These are phyloP conservation scores for Lipomyces spencermartinsiae DNA, from an alignment of 805 yeast genomes.

Conservation along the genomic window DNA sequence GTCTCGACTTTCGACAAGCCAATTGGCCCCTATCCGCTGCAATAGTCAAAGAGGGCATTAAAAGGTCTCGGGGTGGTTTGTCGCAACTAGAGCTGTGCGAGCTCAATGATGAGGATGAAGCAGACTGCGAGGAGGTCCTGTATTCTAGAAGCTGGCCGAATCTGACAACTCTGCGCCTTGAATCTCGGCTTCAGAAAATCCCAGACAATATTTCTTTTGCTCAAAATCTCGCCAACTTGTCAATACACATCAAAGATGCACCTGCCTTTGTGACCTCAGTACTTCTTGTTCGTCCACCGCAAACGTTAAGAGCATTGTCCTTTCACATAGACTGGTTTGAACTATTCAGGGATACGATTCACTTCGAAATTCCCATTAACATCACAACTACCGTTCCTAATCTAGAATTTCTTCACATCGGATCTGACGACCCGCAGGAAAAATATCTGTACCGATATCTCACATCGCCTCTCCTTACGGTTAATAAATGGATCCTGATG, in stretches of 20 bases:
- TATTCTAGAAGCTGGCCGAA: background rate
- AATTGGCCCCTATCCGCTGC: background rate
- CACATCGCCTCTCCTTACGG: constrained; percentile 25
- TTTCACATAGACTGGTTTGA: constrained; percentile 29
- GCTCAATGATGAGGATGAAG: background rate
- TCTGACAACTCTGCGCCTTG: background rate
- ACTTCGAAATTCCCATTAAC: constrained; percentile 17
- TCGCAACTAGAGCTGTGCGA: background rate
- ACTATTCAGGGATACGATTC: constrained; percentile 20
- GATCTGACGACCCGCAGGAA: constrained; percentile 17
- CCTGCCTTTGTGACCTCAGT: constrained; percentile 14
- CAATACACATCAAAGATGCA: constrained; percentile 21
- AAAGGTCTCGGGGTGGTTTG: background rate
- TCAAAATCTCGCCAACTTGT: constrained; percentile 4
- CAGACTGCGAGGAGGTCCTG: background rate
- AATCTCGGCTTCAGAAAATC: background rate
- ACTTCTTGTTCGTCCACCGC: constrained; percentile 4
- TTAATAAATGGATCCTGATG: constrained; percentile 27
- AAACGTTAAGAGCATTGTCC: constrained; percentile 7
- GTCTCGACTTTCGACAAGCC: constrained; percentile 15
- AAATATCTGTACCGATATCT: constrained; percentile 25
- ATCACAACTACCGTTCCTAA: constrained; percentile 8
- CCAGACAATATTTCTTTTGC: background rate
- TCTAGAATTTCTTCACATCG: constrained; percentile 20
- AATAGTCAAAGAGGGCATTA: background rate